Evolutionary conservation across 768 basidiomycete genomes (phyloP).

Genomic region (Cyclocybe aegerita): DNA sequence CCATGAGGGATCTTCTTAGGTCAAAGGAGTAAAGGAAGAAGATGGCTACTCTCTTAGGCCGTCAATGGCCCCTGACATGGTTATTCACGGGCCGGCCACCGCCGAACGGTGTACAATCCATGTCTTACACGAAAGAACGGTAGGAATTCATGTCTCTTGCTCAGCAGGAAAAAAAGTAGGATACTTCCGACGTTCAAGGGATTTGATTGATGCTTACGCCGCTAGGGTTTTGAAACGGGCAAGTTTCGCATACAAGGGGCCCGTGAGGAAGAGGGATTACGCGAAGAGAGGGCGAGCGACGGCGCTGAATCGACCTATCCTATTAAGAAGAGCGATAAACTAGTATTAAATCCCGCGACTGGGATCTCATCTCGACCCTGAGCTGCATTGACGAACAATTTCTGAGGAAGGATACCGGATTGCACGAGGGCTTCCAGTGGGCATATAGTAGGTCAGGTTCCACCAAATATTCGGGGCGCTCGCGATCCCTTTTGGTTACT

Average conservation of each 20-base stretch:
- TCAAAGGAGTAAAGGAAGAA: constrained; percentile 5
- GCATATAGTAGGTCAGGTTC: not conserved
- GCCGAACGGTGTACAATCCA: not conserved
- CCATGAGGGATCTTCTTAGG: constrained; percentile 9
- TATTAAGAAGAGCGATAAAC: too few relatives aligned
- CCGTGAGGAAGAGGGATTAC: too few relatives aligned
- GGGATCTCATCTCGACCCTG: too few relatives aligned
- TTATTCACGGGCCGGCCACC: constrained; percentile 4
- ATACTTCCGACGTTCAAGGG: not conserved
- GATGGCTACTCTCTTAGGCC: constrained; percentile 3
- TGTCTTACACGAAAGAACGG: too few relatives aligned
- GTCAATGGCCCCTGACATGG: not conserved
- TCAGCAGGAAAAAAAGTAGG: not conserved
- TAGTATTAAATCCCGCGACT: too few relatives aligned
- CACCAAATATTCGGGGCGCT: constrained; percentile 2
- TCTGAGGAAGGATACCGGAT: too few relatives aligned
- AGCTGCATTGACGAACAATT: too few relatives aligned
- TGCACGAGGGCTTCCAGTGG: too few relatives aligned
- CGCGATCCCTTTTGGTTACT: constrained; percentile 9
- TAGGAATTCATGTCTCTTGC: not conserved
- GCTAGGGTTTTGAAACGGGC: too few relatives aligned
- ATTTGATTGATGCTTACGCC: not conserved
- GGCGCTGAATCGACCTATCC: too few relatives aligned
- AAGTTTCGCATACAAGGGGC: not conserved
- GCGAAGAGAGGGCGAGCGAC: too few relatives aligned